Evolutionary conservation across 352 stramenopile genomes (phyloP), one percentile per base, ranked within the genome.

Genomic region (Phytophthora multivora): DNA sequence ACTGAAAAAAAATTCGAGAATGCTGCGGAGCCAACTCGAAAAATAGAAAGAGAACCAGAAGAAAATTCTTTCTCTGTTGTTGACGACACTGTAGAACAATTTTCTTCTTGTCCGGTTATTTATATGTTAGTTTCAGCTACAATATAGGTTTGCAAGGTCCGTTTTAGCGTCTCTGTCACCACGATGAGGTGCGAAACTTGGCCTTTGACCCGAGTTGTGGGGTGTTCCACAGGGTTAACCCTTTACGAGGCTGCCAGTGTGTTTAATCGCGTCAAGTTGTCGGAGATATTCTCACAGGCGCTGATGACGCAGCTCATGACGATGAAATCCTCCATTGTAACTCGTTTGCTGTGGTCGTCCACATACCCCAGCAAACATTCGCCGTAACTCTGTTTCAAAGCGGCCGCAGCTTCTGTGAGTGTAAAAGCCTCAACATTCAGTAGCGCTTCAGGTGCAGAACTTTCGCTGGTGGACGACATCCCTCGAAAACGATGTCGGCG

Each of bases 231-330:
- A n/a, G n/a, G 21, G 21, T 23, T 23, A 23, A 23, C 21, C 21
- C 21, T 23, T 66, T 60, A 90, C 4, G 80, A 79, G n/a, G 78
- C 80, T 42, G 80, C 78, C 11, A 90, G 56, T 3, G 73, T 77
- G 48, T 83, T 89, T 28, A 90, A 71, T 38, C 59, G 66, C 12
- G 75, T 83, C 54, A 90, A 62, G 13, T 75, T 80, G n/a, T 73
- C 64, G 0, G 77, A 75, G n/a, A 90, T 79, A 46, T 84, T 74
- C 58, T 88, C 75, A 40, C 72, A 79, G 26, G 73, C 68, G 43
- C 75, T 80, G 38, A 90, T 88, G 9, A 90, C 64, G 39, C 81
- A 90, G 63, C 81, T 90, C 70, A 88, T 90, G 51, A 86, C 63
- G 23, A 88, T 86, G 30, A 89, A 82, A 50, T 90, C 75, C 36